phyloP scores from a whole-genome alignment of 768 basidiomycete genomes.

The Saitozyma sp. region DNA sequence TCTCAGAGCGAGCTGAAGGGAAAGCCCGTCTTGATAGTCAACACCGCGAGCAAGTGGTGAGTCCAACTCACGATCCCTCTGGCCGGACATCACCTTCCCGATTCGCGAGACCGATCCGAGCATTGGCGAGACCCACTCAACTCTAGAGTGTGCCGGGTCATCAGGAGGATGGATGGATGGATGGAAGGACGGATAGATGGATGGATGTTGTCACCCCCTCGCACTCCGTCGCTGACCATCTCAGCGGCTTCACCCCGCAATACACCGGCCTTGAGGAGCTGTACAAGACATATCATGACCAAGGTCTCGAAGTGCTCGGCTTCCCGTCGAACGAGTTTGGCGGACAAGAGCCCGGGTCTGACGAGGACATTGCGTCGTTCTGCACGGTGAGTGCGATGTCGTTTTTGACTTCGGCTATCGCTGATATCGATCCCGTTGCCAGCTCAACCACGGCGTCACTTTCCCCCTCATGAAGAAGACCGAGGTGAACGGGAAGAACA shows the following conservation, averaged over 20 bases:
- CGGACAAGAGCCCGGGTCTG: conserved; percentile 79
- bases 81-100: background rate
- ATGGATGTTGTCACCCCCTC: background rate
- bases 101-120: no score
- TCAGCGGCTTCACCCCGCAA: conserved; percentile 50
- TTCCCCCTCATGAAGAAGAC: conserved; percentile 87
- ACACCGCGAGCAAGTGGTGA: conserved; percentile 53
- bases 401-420: no score
- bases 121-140: no score
- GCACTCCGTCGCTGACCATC: conserved; percentile 3
- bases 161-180: background rate
- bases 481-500: conserved; percentile 83
- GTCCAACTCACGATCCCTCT: conserved; percentile 16
- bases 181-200: background rate
- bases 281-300: conserved; percentile 77
- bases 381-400: conserved; percentile 37
- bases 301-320: conserved; percentile 74
- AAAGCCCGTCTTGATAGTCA: conserved; percentile 53
- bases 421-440: no score
- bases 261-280: conserved; percentile 71
- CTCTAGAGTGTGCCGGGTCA: background rate
- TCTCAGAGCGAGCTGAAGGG: conserved; percentile 34
- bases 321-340: conserved; percentile 96
- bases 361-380: conserved; percentile 63
- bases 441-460: conserved; percentile 79